Conservation (phyloP, 257 asterid genomes). For the Solanum virginianum region DNA sequence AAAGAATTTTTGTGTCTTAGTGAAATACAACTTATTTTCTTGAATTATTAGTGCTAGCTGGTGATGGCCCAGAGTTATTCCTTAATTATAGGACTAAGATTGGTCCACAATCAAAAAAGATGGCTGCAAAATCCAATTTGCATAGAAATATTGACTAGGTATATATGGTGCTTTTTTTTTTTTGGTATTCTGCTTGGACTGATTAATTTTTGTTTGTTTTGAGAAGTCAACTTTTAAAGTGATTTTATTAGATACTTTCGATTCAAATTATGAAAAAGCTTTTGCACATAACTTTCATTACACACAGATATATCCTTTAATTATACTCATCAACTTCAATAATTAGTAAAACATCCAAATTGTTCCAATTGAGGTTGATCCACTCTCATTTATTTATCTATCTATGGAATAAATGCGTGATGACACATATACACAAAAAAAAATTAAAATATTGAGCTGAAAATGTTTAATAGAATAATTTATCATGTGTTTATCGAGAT, state of each 20-base stretch:
- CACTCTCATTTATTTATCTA: neutral
- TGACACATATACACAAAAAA: neutral
- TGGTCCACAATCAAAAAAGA: neutral
- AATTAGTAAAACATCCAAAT: neutral
- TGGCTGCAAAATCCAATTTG: neutral
- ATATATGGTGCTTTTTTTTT: too few species aligned
- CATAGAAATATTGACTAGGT: neutral
- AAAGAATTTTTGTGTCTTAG: neutral
- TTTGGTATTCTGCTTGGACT: neutral
- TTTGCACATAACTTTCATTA: accelerated
- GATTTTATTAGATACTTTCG: neutral
- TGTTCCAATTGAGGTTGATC: neutral
- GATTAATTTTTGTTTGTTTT: neutral
- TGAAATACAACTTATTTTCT: neutral
- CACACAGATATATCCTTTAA: too few species aligned
- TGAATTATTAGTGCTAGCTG: neutral
- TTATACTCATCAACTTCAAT: neutral
- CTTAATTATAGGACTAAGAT: neutral
- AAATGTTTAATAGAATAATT: neutral
- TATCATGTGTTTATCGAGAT: neutral
- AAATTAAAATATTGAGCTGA: neutral
- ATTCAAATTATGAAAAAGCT: neutral
- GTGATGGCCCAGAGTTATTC: neutral
- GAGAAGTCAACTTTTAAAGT: neutral
- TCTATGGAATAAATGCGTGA: neutral